Evolutionary conservation across 2,329 filamentous ascomycete genomes (phyloP).

Genomic region (Diaporthe citriasiana): DNA sequence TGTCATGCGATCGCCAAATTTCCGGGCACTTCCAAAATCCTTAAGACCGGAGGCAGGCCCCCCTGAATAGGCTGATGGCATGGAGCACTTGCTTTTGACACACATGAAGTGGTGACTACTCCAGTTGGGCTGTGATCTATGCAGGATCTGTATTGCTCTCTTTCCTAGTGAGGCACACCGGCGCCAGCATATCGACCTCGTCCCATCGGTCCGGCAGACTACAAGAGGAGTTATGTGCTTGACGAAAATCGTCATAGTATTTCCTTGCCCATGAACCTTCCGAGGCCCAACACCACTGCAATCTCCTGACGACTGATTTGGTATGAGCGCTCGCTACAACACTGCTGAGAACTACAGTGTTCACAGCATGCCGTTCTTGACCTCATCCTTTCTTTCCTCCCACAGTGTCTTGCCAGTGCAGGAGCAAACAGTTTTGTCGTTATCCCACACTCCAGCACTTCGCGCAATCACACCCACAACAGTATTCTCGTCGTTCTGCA

Average conservation of each 20-base stretch:
- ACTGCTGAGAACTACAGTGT: neutral
- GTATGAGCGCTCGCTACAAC: neutral
- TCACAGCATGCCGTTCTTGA: constrained; percentile 90
- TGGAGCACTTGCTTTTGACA: neutral
- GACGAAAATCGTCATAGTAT: neutral
- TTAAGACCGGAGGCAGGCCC: neutral
- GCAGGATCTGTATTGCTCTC: neutral
- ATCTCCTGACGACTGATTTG: neutral
- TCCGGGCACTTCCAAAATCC: neutral
- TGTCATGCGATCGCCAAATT: neutral
- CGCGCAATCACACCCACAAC: constrained; percentile 94
- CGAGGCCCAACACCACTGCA: neutral
- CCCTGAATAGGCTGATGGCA: neutral
- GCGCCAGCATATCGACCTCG: neutral
- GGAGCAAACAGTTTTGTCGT: constrained; percentile 97
- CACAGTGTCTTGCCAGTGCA: constrained; percentile 98
- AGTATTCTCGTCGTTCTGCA: constrained; percentile 85
- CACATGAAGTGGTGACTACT: neutral
- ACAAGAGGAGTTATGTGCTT: neutral
- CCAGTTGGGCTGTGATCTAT: neutral
- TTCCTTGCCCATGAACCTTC: neutral
- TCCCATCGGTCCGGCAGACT: neutral
- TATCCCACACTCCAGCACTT: constrained; percentile 98
- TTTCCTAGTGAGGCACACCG: neutral
- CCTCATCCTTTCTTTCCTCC: constrained; percentile 94